phyloP scores from a whole-genome alignment of 2,329 filamentous ascomycete species.

The Fusarium sp. region DNA sequence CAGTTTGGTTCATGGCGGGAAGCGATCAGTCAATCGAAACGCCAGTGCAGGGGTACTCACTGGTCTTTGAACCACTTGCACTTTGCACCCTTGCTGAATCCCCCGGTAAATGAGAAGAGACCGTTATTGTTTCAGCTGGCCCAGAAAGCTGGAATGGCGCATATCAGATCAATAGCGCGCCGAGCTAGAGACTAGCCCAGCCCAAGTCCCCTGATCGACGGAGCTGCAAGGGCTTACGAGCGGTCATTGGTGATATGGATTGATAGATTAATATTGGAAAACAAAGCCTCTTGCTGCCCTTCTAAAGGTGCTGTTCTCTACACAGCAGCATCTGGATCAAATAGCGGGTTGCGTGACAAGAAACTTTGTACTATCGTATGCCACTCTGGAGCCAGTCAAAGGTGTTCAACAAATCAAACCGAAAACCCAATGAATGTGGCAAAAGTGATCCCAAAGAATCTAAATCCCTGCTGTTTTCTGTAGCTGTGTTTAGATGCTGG shows the following conservation, averaged over 20 bases:
- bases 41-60: background rate
- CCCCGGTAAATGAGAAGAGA: background rate
- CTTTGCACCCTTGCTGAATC: background rate
- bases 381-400: conserved; percentile 46
- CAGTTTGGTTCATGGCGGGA: background rate
- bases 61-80: background rate
- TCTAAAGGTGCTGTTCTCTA: background rate
- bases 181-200: background rate
- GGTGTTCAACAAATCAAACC: conserved; percentile 61
- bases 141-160: background rate
- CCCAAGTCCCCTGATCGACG: background rate
- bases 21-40: background rate
- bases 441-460: conserved; percentile 48
- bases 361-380: background rate
- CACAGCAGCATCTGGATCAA: too few species aligned
- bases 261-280: background rate
- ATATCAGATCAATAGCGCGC: conserved; percentile 4
- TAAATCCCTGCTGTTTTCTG: conserved; percentile 26
- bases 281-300: background rate
- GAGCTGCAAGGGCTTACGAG: background rate
- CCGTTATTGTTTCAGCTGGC: background rate
- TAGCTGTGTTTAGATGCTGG: conserved; percentile 57
- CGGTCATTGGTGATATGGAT: background rate
- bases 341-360: background rate
- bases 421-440: conserved; percentile 51